Base-by-base conservation (phyloP, 2,329 filamentous ascomycete genomes). In the Reticulascus tulasneorum region DNA sequence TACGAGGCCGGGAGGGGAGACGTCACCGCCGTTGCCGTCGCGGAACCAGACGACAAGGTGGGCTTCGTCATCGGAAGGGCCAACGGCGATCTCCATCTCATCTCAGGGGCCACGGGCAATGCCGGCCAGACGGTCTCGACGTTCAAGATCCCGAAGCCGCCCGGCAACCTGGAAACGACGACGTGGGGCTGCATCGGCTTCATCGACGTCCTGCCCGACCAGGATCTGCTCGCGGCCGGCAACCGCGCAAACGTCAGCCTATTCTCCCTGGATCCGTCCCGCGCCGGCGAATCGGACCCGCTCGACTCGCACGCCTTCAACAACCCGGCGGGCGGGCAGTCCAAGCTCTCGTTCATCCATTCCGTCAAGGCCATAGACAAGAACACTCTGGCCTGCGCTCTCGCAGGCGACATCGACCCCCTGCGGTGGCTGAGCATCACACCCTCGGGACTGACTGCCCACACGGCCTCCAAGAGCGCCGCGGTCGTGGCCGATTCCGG, bases 1-100 rank as follows among this genome's bases (percentile, higher is more conserved):
- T 69, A 69, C 41, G 36, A 41, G 11, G 51, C 64, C 2, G 73
- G 72, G 0, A 63, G 53, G 20, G 73, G 71, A 36, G 74, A 78
- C 35, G 61, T 74, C 6, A 74, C 64, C 2, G 60, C 67, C 4
- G 47, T 77, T 2, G 60, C 62, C 0, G 55, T 76, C 15, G 48
- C 74, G 5, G 61, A 66, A 23, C 48, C 56, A 5, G 35, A 50
- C 4, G 50, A 44, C 4, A 35, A 39, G 12, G 47, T 62, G 12
- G 56, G 62, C 3, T 46, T 73, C 1, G 46, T 75, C 3, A 63
- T 69, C 0, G 73, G 71, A 5, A 60, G 73, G 22, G 69, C 72
- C 1, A 73, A 68, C 42, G 73, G 74, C 2, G 56, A 69, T 13
- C 48, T 78, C 6, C 55, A 65, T 7, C 47, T 77, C 3, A 42